A percentile compares a stretch with the other conserved stretches of the same genome.
Conservation (phyloP, 1,284 basidiomycete species). For the Sanghuangporus baumii region DNA sequence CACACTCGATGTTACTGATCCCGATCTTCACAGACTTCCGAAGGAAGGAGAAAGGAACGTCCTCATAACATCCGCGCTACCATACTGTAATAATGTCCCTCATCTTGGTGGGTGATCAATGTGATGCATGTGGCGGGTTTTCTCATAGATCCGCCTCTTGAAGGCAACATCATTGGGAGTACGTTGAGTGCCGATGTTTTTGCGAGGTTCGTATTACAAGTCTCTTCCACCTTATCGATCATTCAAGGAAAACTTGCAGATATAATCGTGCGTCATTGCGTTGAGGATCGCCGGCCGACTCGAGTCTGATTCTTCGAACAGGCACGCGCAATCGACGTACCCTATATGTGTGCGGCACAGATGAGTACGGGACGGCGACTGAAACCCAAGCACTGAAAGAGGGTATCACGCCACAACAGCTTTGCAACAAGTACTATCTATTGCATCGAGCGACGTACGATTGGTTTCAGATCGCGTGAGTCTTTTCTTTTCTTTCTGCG, state of each 20-base stretch:
- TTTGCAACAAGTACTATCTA: constrained; percentile 92
- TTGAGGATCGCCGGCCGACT: background rate
- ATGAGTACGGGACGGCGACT: constrained; percentile 98
- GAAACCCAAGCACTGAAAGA: constrained; percentile 98
- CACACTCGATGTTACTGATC: background rate
- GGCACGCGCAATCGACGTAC: constrained; percentile 73
- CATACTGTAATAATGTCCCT: constrained; percentile 99
- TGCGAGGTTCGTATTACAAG: constrained; percentile 66
- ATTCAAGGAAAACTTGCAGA: constrained; percentile 30
- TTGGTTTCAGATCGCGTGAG: constrained; percentile 86
- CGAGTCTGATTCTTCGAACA: constrained; percentile 25
- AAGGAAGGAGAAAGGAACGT: constrained; percentile 83
- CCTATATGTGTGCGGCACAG: constrained; percentile 92
- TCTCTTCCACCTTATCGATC: constrained; percentile 15
- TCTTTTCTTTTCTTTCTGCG: constrained; percentile 8
- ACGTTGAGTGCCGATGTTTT: constrained; percentile 95
- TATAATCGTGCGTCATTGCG: constrained; percentile 56
- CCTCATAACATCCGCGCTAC: constrained; percentile 92
- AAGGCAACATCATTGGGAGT: constrained; percentile 97
- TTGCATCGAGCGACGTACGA: constrained; percentile 92
- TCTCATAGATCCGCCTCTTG: background rate
- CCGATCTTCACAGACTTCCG: constrained; percentile 55
- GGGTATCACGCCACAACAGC: constrained; percentile 76
- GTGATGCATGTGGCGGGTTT: background rate
- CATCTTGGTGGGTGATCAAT: constrained; percentile 68